These are phyloP conservation scores for Aspergillus nomiae DNA, from an alignment of 2,329 filamentous ascomycete species.

Conservation along the genomic window DNA sequence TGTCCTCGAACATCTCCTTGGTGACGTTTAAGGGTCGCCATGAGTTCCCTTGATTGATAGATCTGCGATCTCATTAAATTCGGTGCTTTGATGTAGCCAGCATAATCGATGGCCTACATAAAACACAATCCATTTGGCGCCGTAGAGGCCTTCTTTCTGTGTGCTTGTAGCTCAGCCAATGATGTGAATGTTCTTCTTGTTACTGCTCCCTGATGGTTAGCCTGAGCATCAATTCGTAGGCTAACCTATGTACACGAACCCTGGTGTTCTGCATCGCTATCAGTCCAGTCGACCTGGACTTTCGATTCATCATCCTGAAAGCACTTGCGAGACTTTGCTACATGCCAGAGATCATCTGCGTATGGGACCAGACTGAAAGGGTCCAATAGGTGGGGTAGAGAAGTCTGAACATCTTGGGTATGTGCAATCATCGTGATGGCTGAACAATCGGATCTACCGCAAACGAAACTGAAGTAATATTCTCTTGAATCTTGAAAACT, in stretches of 20 bases:
- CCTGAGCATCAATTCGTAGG: too few relatives aligned
- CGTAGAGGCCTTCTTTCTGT: not conserved
- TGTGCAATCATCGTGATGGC: not conserved
- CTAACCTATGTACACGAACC: not conserved
- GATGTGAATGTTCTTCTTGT: conserved; percentile 10
- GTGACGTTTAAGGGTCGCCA: conserved; percentile 29
- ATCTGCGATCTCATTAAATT: conserved; percentile 18
- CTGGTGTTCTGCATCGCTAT: conserved; percentile 8
- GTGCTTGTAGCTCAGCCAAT: conserved; percentile 3
- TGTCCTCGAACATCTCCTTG: conserved; percentile 21
- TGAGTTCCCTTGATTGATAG: conserved; percentile 29
- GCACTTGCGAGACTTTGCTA: conserved; percentile 12
- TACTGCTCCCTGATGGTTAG: not conserved
- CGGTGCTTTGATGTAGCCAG: not conserved
- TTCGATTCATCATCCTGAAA: conserved; percentile 10
- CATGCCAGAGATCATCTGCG: conserved; percentile 8
- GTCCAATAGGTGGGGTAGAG: not conserved
- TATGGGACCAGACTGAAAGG: conserved; percentile 17
- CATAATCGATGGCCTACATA: conserved; percentile 11
- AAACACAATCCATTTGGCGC: conserved; percentile 8
- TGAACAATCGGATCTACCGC: not conserved
- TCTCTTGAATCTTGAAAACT: not conserved
- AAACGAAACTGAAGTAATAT: not conserved
- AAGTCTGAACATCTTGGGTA: not conserved
- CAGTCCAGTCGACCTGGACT: conserved; percentile 13